Percentiles rank a stretch among this genome's conserved stretches.
These are phyloP conservation scores for Apiotrichum brassicae DNA, from an alignment of 1,284 basidiomycete species.

Conservation along the genomic window DNA sequence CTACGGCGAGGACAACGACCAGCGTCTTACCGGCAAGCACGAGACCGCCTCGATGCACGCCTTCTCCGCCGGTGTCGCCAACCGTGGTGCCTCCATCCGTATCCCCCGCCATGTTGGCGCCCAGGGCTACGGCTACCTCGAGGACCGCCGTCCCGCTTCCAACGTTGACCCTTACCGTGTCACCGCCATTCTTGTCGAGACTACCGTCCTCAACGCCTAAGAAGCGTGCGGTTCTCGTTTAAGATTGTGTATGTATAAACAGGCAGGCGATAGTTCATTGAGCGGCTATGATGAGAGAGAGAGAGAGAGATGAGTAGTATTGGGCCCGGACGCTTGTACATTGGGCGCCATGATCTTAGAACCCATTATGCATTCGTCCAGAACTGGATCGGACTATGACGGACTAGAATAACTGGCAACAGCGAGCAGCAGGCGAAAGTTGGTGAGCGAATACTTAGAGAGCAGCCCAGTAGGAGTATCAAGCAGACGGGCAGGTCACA, in stretches of 20 bases:
- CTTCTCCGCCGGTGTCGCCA: slow-evolving; percentile 93
- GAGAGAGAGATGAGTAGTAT: neutral
- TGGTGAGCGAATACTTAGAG: too few species aligned
- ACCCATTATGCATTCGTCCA: slow-evolving; percentile 5
- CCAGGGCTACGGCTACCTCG: slow-evolving; percentile 91
- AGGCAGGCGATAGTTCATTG: neutral
- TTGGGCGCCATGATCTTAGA: slow-evolving; percentile 4
- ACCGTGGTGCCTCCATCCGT: slow-evolving; percentile 82
- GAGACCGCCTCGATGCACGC: slow-evolving; percentile 93
- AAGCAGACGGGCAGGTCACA: too few species aligned
- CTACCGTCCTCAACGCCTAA: slow-evolving; percentile 53
- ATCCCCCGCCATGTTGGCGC: slow-evolving; percentile 74
- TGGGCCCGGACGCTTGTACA: neutral
- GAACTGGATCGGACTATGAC: neutral
- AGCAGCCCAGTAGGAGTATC: too few species aligned
- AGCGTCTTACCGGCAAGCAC: slow-evolving; percentile 81
- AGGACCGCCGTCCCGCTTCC: slow-evolving; percentile 92
- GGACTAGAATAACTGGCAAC: too few species aligned
- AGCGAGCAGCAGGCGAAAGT: too few species aligned
- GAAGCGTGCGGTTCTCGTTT: neutral
- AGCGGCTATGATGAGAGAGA: too few species aligned
- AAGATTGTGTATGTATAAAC: slow-evolving; percentile 8
- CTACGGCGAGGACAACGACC: slow-evolving; percentile 93
- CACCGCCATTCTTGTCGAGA: slow-evolving; percentile 82
- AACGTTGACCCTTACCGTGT: slow-evolving; percentile 88